Evolutionary conservation across 331 rosid species (phyloP).

Genomic region (Prunus yedoensis): DNA sequence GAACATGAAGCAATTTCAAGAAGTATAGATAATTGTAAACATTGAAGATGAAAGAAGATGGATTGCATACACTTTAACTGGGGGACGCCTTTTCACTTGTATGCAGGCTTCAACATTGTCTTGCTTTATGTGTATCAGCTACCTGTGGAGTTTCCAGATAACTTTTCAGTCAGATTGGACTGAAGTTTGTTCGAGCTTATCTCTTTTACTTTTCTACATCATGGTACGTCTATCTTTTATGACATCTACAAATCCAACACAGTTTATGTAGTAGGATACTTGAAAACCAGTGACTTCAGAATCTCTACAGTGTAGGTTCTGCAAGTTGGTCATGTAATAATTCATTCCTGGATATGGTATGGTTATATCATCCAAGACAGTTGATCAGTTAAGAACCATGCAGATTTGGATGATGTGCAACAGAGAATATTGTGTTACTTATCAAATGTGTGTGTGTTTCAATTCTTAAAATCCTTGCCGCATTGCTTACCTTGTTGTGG

Average conservation of each 20-base stretch:
- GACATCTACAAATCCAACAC: slow-evolving; percentile 4
- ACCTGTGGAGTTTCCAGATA: slow-evolving; percentile 63
- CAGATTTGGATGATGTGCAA: background rate
- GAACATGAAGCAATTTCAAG: no score
- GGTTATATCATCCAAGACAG: no score
- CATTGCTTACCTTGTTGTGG: no score
- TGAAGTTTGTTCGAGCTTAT: slow-evolving; percentile 66
- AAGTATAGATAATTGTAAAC: no score
- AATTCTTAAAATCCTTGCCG: no score
- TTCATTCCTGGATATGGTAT: no score
- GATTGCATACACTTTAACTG: slow-evolving; percentile 24
- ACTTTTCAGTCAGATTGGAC: slow-evolving; percentile 70
- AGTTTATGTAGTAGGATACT: background rate
- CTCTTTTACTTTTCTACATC: slow-evolving; percentile 69
- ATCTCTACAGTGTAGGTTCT: background rate
- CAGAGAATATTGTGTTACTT: background rate
- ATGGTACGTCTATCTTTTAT: slow-evolving; percentile 80
- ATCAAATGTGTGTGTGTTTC: background rate
- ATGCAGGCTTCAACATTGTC: slow-evolving; percentile 74
- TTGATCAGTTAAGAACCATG: no score
- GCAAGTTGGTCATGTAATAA: background rate
- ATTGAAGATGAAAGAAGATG: no score
- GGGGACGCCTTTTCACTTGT: slow-evolving; percentile 94
- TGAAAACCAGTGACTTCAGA: background rate
- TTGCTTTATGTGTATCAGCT: slow-evolving; percentile 82